phyloP scores from a whole-genome alignment of 2,329 filamentous ascomycete genomes.

The Geosmithia putterillii region DNA sequence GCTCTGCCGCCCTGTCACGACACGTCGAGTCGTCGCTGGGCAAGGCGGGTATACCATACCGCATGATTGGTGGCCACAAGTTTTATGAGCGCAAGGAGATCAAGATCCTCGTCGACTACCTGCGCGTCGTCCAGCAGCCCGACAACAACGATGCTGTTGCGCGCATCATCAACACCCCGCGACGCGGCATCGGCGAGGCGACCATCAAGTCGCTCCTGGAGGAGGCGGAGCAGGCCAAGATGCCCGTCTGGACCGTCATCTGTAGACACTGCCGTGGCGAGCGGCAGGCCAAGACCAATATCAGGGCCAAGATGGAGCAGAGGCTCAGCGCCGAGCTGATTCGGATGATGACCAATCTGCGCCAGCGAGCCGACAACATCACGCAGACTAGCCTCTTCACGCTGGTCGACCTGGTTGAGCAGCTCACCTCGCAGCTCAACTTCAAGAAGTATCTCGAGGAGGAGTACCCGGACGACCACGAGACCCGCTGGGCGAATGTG shows the following conservation, averaged over 20 bases:
- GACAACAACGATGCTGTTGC: constrained; percentile 78
- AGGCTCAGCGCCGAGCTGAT: constrained; percentile 39
- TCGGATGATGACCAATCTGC: constrained; percentile 22
- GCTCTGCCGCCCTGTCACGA: constrained; percentile 70
- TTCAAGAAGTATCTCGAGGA: constrained; percentile 65
- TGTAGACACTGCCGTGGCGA: constrained; percentile 38
- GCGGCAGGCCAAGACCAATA: constrained; percentile 32
- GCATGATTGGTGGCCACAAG: constrained; percentile 79
- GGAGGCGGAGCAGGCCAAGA: constrained; percentile 58
- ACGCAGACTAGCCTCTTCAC: constrained; percentile 14
- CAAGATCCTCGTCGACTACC: constrained; percentile 76
- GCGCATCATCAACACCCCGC: constrained; percentile 74
- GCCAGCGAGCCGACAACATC: constrained; percentile 14
- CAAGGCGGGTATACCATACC: constrained; percentile 72
- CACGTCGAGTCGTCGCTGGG: constrained; percentile 77
- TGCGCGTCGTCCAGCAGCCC: constrained; percentile 73
- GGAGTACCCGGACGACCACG: constrained; percentile 61
- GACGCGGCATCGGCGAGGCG: constrained; percentile 66
- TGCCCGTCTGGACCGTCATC: constrained; percentile 68
- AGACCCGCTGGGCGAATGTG: constrained; percentile 76
- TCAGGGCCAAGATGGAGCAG: constrained; percentile 37
- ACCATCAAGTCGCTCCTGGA: constrained; percentile 64
- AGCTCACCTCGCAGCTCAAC: constrained; percentile 50
- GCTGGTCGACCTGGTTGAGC: constrained; percentile 36
- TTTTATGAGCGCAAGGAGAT: constrained; percentile 91